Percentiles rank a stretch among this genome's conserved stretches.
Evolutionary conservation across 495 filamentous ascomycete genomes (phyloP).

Genomic region (Annulohypoxylon bovei): DNA sequence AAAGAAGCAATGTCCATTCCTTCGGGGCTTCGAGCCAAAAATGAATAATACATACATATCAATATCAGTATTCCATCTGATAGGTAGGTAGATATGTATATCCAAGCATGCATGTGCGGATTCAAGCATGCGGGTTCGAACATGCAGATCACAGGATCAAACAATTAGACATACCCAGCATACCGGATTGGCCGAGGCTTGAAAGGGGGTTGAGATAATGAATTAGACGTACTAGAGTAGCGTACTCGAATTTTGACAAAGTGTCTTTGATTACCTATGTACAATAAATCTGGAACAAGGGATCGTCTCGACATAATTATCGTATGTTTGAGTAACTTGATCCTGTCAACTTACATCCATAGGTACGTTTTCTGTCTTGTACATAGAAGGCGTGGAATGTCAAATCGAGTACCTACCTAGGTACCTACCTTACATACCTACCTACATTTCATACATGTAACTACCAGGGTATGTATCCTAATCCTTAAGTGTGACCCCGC

Average conservation of each 20-base stretch:
- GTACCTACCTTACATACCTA: no score
- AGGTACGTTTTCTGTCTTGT: not conserved
- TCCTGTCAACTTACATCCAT: not conserved
- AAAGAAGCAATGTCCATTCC: conserved; percentile 43
- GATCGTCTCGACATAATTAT: not conserved
- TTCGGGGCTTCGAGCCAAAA: conserved; percentile 41
- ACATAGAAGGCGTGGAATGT: not conserved
- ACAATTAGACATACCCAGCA: not conserved
- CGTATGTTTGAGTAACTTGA: not conserved
- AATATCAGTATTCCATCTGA: not conserved
- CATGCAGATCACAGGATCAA: not conserved
- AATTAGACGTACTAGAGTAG: conserved; percentile 8
- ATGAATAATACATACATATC: conserved; percentile 4
- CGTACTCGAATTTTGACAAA: conserved; percentile 12
- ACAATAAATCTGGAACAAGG: conserved; percentile 15
- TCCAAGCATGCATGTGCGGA: not conserved
- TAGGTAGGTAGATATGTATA: no score
- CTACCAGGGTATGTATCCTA: not conserved
- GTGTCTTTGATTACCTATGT: conserved; percentile 24
- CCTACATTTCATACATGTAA: no score
- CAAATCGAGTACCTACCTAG: not conserved
- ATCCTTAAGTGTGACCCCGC: conserved; percentile 10
- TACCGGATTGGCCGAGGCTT: conserved; percentile 17
- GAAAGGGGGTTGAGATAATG: conserved; percentile 29
- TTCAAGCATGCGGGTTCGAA: not conserved